Base-by-base conservation (phyloP, 2,329 filamentous ascomycete species). In the Colletotrichum sp. region DNA sequence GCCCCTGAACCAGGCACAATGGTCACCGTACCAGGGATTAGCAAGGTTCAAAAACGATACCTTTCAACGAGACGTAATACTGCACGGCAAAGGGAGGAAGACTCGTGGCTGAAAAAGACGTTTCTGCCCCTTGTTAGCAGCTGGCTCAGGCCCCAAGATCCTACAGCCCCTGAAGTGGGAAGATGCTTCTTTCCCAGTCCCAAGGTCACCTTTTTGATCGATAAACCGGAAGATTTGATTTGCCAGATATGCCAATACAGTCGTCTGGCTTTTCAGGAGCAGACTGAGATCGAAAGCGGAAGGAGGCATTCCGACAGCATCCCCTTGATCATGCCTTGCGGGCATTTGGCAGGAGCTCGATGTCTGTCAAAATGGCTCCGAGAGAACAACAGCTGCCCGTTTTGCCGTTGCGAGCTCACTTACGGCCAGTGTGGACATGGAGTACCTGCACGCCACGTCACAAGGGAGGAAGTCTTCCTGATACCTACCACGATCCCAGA, bases 271-370 rank as follows among this genome's bases (percentile, higher is more conserved):
- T 77, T 82, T 59, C 76, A 69, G n/a, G 15, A 44, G 12, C 18
- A 57, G 49, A 26, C 26, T 4, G 49, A 68, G 26, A n/a, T 32
- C 10, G 28, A 28, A 55, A 2, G 21, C 13, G 15, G 9, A 44
- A 21, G 59, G 10, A 16, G 15, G 18, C 4, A 34, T 10, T 52
- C n/a, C 12, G 70, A 79, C 6, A 57, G n/a, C 0, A 71, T 76
- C 2, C 80, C 84, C 2, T 76, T 78, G 5, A 82, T 86, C 2
- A 75, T 86, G 28, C 82, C 85, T 1, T 86, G 85, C 52, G 84
- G 84, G 0, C 85, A 87, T 68, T 75, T 82, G 6, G 82, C 78
- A 6, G 83, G 85, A 66, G 60, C 75, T 6, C 18, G 10, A 3
- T 86, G 85, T 55, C 67, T 86, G 18, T 49, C 71, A 4, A 44